Percentiles rank a stretch among this genome's conserved stretches.
These are phyloP conservation scores for Aspergillus quadrilineatus DNA, from an alignment of 2,329 filamentous ascomycete species.

Conservation along the genomic window DNA sequence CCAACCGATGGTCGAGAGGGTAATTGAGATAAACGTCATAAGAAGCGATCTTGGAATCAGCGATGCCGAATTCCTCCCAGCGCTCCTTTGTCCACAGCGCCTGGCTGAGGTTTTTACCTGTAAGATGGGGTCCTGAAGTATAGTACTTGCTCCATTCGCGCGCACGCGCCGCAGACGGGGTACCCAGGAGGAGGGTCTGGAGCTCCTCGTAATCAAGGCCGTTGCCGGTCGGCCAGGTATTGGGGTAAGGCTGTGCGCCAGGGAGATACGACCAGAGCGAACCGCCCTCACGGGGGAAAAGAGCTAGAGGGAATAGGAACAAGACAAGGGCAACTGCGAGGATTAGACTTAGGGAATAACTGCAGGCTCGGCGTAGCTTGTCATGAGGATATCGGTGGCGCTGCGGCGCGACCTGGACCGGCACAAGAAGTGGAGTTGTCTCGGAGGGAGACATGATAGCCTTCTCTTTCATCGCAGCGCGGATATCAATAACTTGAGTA, in stretches of 20 bases:
- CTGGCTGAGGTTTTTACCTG: conserved; percentile 74
- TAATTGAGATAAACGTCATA: conserved; percentile 81
- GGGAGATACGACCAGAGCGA: conserved; percentile 43
- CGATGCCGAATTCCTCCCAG: conserved; percentile 70
- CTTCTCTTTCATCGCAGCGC: conserved; percentile 11
- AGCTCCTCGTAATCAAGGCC: conserved; percentile 57
- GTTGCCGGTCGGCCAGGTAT: conserved; percentile 43
- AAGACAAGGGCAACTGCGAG: conserved; percentile 41
- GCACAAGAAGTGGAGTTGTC: conserved; percentile 9
- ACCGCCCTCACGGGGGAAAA: conserved; percentile 40
- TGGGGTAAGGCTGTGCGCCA: conserved; percentile 38
- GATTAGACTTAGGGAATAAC: conserved; percentile 31
- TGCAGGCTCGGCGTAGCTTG: conserved; percentile 12
- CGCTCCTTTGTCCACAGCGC: conserved; percentile 72
- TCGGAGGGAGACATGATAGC: conserved; percentile 14
- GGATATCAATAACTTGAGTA: neutral
- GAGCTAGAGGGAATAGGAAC: conserved; percentile 42
- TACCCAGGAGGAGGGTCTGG: conserved; percentile 54
- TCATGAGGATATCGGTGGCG: conserved; percentile 13
- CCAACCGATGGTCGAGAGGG: conserved; percentile 68
- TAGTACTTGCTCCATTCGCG: conserved; percentile 78
- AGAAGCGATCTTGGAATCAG: conserved; percentile 57
- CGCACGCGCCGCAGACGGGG: conserved; percentile 56
- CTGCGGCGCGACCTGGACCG: conserved; percentile 8
- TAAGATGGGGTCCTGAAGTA: conserved; percentile 71